Conservation (phyloP, 129 eudicot species). For the Calendula officinalis region DNA sequence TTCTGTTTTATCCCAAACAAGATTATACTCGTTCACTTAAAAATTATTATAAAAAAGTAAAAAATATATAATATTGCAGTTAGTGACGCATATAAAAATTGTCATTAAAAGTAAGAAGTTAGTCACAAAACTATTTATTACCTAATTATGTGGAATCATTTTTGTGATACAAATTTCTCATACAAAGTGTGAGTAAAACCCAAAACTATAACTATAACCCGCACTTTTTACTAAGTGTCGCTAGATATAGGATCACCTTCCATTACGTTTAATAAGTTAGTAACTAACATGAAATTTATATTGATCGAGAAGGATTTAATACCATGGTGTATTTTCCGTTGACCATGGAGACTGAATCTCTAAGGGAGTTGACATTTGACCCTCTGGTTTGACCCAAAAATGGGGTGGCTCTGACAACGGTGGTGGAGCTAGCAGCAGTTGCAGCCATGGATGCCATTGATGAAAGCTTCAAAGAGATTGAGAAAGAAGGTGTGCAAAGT, state of each 20-base stretch:
- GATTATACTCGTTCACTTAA: too few species aligned
- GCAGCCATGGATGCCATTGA: constrained; percentile 36
- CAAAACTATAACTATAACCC: too few species aligned
- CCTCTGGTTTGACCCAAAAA: constrained; percentile 40
- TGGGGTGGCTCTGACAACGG: constrained; percentile 33
- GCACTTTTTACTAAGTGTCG: too few species aligned
- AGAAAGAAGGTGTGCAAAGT: constrained; percentile 11
- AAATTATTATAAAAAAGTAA: too few species aligned
- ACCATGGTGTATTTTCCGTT: constrained; percentile 39
- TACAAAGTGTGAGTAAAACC: too few species aligned
- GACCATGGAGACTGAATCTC: constrained; percentile 37
- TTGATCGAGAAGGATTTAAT: not conserved
- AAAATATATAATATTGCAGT: too few species aligned
- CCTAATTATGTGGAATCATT: too few species aligned
- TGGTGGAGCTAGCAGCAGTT: constrained; percentile 30
- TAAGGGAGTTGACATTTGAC: constrained; percentile 33
- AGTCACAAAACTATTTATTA: not conserved
- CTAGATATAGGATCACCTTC: too few species aligned
- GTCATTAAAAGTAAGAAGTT: not conserved
- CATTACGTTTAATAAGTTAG: not conserved
- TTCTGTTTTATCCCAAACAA: too few species aligned
- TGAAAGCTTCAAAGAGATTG: constrained; percentile 20
- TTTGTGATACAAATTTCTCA: too few species aligned
- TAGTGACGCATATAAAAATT: too few species aligned
- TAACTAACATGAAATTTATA: too few species aligned